Evolutionary conservation across 192 early-diverging fungal genomes (phyloP).

Genomic region (Gonapodya sp.): DNA sequence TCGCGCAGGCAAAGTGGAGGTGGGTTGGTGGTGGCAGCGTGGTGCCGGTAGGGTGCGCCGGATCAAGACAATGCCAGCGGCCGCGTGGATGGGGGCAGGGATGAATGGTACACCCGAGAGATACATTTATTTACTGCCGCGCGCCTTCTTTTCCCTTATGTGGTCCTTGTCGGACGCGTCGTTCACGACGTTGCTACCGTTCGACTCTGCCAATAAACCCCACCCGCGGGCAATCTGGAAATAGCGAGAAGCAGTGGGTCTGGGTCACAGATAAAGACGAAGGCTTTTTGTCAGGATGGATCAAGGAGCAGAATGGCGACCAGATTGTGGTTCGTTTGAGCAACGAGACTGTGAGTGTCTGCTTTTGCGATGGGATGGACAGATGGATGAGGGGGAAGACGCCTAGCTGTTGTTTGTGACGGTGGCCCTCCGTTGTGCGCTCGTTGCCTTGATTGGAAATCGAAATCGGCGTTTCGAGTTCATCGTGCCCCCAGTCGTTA

Average conservation of each 20-base stretch:
- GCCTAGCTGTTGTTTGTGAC: too few relatives aligned
- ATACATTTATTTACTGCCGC: too few relatives aligned
- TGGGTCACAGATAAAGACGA: slow-evolving; percentile 90
- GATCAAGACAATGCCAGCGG: neutral
- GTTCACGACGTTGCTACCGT: neutral
- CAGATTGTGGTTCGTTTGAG: slow-evolving; percentile 64
- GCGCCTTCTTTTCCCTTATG: neutral
- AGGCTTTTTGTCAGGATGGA: slow-evolving; percentile 79
- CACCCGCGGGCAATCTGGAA: too few relatives aligned
- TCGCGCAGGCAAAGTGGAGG: slow-evolving; percentile 10
- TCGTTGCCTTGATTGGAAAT: neutral
- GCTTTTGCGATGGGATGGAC: neutral
- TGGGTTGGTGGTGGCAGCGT: neutral
- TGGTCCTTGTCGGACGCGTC: neutral
- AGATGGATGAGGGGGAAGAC: too few relatives aligned
- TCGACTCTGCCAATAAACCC: too few relatives aligned
- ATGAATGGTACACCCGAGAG: neutral
- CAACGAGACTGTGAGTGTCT: slow-evolving; percentile 57
- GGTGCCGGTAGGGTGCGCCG: neutral
- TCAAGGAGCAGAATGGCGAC: slow-evolving; percentile 63
- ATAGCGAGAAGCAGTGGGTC: slow-evolving; percentile 87
- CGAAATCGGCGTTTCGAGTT: neutral
- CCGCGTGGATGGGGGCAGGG: neutral
- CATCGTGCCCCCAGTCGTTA: neutral
- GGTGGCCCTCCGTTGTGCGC: too few relatives aligned